Conservation (phyloP, 345 rosid species). For the Eucalyptus sp. region DNA sequence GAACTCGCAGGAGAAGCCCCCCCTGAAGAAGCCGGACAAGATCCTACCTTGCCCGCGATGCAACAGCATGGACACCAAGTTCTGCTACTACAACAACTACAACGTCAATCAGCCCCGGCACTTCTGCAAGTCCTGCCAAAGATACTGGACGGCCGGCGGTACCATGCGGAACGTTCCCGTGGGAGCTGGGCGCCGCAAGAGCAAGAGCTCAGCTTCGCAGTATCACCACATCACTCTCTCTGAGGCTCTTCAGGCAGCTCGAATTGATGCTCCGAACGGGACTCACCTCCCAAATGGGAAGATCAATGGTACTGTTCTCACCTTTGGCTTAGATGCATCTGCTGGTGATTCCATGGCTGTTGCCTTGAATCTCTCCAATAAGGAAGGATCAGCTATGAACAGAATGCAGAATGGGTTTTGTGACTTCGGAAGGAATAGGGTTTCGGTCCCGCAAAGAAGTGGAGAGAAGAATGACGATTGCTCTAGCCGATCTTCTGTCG, state of each 20-base stretch:
- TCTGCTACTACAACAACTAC: constrained; percentile 91
- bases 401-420: constrained; percentile 24
- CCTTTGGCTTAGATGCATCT: constrained; percentile 41
- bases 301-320: constrained; percentile 50
- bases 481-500: constrained; percentile 41
- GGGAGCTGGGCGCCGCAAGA: constrained; percentile 92
- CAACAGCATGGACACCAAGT: constrained; percentile 87
- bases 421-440: background rate
- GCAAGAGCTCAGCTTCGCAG: constrained; percentile 70
- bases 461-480: constrained; percentile 44
- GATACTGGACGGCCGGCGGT: constrained; percentile 96
- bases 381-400: constrained; percentile 17
- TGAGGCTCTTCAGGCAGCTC: constrained; percentile 69
- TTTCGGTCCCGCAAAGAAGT: background rate
- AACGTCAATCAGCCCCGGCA: constrained; percentile 87
- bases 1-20: constrained; percentile 5
- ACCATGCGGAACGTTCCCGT: constrained; percentile 89
- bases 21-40: constrained; percentile 80
- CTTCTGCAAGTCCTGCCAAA: constrained; percentile 90
- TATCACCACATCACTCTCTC: constrained; percentile 61
- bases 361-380: constrained; percentile 29
- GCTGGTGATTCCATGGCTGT: constrained; percentile 25
- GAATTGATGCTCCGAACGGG: constrained; percentile 35
- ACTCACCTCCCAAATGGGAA: constrained; percentile 20
- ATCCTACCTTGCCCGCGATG: constrained; percentile 85